Conservation (phyloP, 805 yeast species). For the Groenewaldozyma salmanticensis region DNA sequence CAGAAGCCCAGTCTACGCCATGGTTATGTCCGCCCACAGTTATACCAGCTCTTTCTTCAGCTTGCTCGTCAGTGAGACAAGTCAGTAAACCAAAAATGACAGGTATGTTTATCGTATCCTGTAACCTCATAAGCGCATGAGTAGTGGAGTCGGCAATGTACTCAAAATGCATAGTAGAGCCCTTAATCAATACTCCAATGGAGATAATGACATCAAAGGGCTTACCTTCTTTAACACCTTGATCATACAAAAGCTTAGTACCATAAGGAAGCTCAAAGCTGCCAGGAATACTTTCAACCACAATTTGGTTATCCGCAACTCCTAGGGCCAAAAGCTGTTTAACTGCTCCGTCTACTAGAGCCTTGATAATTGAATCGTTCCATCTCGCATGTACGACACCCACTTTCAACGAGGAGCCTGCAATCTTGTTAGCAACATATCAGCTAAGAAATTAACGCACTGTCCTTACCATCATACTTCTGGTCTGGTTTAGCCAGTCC, state of each 20-base stretch:
- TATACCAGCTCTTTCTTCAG: slow-evolving; percentile 84
- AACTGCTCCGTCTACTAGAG: slow-evolving; percentile 71
- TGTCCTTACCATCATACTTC: slow-evolving; percentile 42
- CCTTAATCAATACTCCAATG: slow-evolving; percentile 91
- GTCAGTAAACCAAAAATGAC: slow-evolving; percentile 91
- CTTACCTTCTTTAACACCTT: slow-evolving; percentile 5
- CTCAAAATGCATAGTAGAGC: slow-evolving; percentile 96
- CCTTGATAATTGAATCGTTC: slow-evolving; percentile 70
- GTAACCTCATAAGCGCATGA: slow-evolving; percentile 73
- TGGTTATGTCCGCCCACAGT: slow-evolving; percentile 76
- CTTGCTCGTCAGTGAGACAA: slow-evolving; percentile 90
- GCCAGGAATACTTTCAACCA: slow-evolving; percentile 86
- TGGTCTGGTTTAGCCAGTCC: slow-evolving; percentile 73
- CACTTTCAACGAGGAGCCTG: slow-evolving; percentile 40
- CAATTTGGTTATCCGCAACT: slow-evolving; percentile 67
- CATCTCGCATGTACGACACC: slow-evolving; percentile 96
- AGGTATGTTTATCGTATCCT: slow-evolving; percentile 60
- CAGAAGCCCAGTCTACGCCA: slow-evolving; percentile 98
- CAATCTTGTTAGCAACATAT: neutral
- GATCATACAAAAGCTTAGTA: slow-evolving; percentile 32
- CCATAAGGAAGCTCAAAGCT: slow-evolving; percentile 90
- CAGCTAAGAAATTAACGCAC: neutral
- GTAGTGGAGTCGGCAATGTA: slow-evolving; percentile 89
- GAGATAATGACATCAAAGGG: slow-evolving; percentile 73
- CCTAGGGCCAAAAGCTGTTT: slow-evolving; percentile 50